These are phyloP conservation scores for Pleurozium schreberi DNA, from an alignment of 225 moss, liverwort and hornwort genomes.

Conservation along the genomic window DNA sequence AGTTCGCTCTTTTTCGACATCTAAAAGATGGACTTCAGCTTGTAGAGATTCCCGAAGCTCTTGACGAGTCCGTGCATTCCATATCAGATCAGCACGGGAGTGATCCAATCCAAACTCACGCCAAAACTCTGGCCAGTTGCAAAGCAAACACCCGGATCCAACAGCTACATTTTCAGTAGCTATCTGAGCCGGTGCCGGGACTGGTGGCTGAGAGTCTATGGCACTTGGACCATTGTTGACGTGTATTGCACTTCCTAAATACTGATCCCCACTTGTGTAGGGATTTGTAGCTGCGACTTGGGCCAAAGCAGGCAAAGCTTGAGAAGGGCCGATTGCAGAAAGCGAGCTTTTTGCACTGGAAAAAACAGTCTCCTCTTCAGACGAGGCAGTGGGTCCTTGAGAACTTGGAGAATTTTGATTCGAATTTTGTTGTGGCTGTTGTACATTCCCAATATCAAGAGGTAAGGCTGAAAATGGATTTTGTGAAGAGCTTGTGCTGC, in stretches of 20 bases:
- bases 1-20: slow-evolving; percentile 86
- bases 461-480: slow-evolving; percentile 11
- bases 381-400: background rate
- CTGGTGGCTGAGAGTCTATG: slow-evolving; percentile 22
- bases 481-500: slow-evolving; percentile 1
- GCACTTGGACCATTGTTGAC: slow-evolving; percentile 13
- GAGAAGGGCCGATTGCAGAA: slow-evolving; percentile 10
- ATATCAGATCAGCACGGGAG: slow-evolving; percentile 87
- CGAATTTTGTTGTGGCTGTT: background rate
- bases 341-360: slow-evolving; percentile 1
- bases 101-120: slow-evolving; percentile 79
- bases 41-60: slow-evolving; percentile 76
- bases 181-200: slow-evolving; percentile 80
- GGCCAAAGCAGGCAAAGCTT: slow-evolving; percentile 28
- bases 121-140: slow-evolving; percentile 96
- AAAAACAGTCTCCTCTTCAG: slow-evolving; percentile 10
- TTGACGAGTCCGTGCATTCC: slow-evolving; percentile 88
- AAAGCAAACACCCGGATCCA: slow-evolving; percentile 57
- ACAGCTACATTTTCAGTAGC: slow-evolving; percentile 47
- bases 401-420: slow-evolving; percentile 23
- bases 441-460: slow-evolving; percentile 24
- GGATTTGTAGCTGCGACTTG: slow-evolving; percentile 21
- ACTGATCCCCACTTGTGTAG: slow-evolving; percentile 27
- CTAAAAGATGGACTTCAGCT: slow-evolving; percentile 85
- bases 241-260: slow-evolving; percentile 10